Base-by-base conservation (phyloP, 192 early-diverging fungal species). In the Rhizophagus sp. region DNA sequence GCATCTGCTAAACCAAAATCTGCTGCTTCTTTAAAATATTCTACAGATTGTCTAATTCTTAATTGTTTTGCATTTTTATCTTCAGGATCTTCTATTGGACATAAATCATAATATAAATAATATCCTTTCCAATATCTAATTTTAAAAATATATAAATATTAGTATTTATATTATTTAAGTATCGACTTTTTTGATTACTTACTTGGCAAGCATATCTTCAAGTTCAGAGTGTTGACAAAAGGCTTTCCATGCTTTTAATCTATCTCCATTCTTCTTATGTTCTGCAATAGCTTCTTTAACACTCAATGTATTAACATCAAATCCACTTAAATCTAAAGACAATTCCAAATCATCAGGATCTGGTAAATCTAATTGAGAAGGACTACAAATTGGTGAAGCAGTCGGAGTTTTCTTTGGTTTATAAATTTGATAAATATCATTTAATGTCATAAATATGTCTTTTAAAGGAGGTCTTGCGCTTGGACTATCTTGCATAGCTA, bases 71-170 rank as follows among this genome's bases (percentile, higher is more conserved):
- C 34, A 47, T 19, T 2, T 33, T 25, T 24, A 27, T 50, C 50
- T 17, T 66, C 2, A 39, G 66, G 25, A 34, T 78, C 17, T 34
- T 65, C 44, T 19, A 33, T 49, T 34, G 34, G 41, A 8, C 62
- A 57, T 17, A 69, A 24, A 62, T 71, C 47, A 62, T 79, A 79
- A 62, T 79, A 79, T 27, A 79, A 36, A 67, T 79, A 79, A 62
- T 79, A 79, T 13, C 78, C 78, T 11, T 71, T 41, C 78, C 78
- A 79, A 62, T 79, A 79, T 62, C 71, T 72, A n/a, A 25, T 13
- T 72, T 25, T 22, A 33, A 33, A 67, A 67, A 33, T 33, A 30
- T 30, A 62, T 30, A 13, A 66, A 66, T 41, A 39, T 69, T 0
- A 41, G 27, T 33, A 69, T 69, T 8, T 33, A 9, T 9, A 17